Base-by-base conservation (phyloP, 768 basidiomycete genomes). In the Termitomyces sp. region DNA sequence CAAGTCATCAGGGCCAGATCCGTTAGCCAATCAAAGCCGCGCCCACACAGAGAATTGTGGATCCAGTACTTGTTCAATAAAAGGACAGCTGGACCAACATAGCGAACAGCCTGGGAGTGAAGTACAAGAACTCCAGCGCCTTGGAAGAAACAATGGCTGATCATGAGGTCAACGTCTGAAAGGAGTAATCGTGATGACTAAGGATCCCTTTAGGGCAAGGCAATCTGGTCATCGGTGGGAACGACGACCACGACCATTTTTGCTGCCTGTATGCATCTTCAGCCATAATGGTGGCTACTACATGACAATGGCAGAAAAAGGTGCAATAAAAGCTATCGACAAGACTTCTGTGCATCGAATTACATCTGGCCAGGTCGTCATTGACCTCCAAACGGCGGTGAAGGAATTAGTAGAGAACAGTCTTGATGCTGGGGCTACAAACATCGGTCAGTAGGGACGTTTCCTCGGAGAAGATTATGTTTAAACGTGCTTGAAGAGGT, bases 351-450 rank as follows among this genome's bases (percentile, higher is more conserved):
- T 95, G 8, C 96, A 98, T 70, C 80, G 84, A 54, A 91, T 99
- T 54, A 91, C 95, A 0, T 93, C 93, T 2, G 96, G 96, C 2
- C 97, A 98, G 70, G 96, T 98, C 46, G 90, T 98, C 1, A 80
- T 95, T 27, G 94, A 97, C 69, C 82, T 98, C 1, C 93, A 95
- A 68, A 91, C 90, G 0, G 93, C 94, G 1, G 87, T 98, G 58
- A 98, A 30, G 69, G 97, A 99, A 71, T 84, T 98, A 9, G 83
- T 99, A n/a, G n/a, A n/a, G n/a, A n/a, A n/a, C n/a, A 91, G 93
- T 57, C 75, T 98, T 30, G 97, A 99, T 70, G 95, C 97, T 1
- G 90, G 89, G 0, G 92, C 95, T 0, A 94, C 90, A 0, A 85
- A 74, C 62, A 84, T 99, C 42, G 95, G 96, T 91, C 45, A 32